Base-by-base conservation (phyloP, 495 filamentous ascomycete species). In the Talaromyces proteolyticus region DNA sequence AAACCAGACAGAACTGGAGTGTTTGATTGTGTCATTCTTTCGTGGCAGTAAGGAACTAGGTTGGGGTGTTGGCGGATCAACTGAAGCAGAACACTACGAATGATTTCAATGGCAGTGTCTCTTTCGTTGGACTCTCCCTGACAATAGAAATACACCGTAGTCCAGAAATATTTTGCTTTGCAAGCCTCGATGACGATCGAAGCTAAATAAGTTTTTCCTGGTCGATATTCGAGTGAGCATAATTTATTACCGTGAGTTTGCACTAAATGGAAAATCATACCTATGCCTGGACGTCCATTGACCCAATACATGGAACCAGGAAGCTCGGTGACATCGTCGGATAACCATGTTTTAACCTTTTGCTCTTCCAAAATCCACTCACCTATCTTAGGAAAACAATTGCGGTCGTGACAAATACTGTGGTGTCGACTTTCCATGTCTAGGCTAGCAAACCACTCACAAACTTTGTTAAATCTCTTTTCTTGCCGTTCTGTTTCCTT, bases 141-240 rank as follows among this genome's bases (percentile, higher is more conserved):
- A 58, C 73, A 76, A 54, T 73, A 76, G 49, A 72, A 74, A 47
- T 63, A 75, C 22, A 59, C 60, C 3, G 58, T 59, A 12, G 59
- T 51, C 22, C 52, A 52, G 17, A 52, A 54, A 3, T 20, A 16
- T 3, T 55, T 53, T 17, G 52, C 36, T 43, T 39, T 29, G 16
- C 66, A 62, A 6, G 56, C 37, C 14, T 72, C 64, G 22, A 73
- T 56, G 19, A 73, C 60, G 41, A 60, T 50, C 1, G 59, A 72
- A 17, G 70, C 60, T 14, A 75, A 54, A 37, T 71, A 48, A 1
- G 67, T 72, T 64, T 75, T 74, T 1, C 73, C 72, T 74, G 41
- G 10, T n/a, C n/a, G n/a, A n/a, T n/a, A n/a, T n/a, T n/a, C n/a
- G n/a, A n/a, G n/a, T n/a, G n/a, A n/a, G n/a, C n/a, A n/a, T n/a